These are phyloP conservation scores for Seiridium unicorne DNA, from an alignment of 2,329 filamentous ascomycete genomes.

Conservation along the genomic window DNA sequence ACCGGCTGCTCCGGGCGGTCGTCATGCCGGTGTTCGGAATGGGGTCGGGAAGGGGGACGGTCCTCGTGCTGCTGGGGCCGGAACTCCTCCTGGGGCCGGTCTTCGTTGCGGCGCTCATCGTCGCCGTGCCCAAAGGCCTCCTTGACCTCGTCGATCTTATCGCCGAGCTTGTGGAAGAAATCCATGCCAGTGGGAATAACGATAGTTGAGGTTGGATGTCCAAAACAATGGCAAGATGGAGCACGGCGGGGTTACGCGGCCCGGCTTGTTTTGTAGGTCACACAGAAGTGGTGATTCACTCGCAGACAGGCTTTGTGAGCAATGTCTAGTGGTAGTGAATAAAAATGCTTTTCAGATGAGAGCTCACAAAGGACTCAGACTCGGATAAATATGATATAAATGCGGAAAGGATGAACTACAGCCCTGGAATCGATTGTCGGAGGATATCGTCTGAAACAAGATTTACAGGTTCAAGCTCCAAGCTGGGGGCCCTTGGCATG, in stretches of 20 bases:
- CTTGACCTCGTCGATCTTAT: slow-evolving; percentile 39
- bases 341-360: too few species aligned
- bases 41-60: slow-evolving; percentile 4
- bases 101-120: slow-evolving; percentile 34
- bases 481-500: background rate
- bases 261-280: background rate
- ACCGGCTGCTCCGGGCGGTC: slow-evolving; percentile 28
- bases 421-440: background rate
- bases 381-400: too few species aligned
- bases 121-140: slow-evolving; percentile 36
- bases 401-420: too few species aligned
- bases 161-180: slow-evolving; percentile 44
- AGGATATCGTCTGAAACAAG: slow-evolving; percentile 1
- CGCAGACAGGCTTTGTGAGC: too few species aligned
- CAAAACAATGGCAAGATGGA: background rate
- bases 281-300: background rate
- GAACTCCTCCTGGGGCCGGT: background rate
- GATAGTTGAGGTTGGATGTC: background rate
- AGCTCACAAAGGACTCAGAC: too few species aligned
- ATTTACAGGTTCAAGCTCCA: slow-evolving; percentile 3
- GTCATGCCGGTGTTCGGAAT: slow-evolving; percentile 18
- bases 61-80: slow-evolving; percentile 23
- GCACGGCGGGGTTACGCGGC: background rate
- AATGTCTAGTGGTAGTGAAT: too few species aligned
- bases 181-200: slow-evolving; percentile 28